Conservation (phyloP, 2,329 filamentous ascomycete genomes). For the Boeremia exigua region DNA sequence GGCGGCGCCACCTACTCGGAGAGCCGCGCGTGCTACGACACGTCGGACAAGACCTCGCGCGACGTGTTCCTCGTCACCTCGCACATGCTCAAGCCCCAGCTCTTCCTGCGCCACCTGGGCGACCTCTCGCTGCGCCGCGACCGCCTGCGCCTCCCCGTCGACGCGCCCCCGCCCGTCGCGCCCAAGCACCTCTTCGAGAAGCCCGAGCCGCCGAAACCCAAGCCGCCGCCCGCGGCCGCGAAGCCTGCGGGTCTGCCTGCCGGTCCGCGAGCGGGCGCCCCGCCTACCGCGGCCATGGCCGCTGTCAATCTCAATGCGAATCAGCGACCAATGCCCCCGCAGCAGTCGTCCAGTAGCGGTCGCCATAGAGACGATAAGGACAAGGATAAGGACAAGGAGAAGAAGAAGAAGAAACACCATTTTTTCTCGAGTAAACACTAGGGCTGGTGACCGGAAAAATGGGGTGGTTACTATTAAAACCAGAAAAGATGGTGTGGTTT, state of each 20-base stretch:
- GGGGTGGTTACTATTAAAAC: too few species aligned
- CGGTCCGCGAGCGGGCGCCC: conserved; percentile 33
- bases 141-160: conserved; percentile 78
- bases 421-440: conserved; percentile 55
- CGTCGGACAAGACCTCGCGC: conserved; percentile 72
- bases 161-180: conserved; percentile 79
- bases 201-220: conserved; percentile 63
- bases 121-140: conserved; percentile 79
- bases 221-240: conserved; percentile 56
- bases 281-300: conserved; percentile 43
- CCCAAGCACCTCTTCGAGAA: conserved; percentile 87
- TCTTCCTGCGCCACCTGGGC: conserved; percentile 82
- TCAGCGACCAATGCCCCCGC: conserved; percentile 22
- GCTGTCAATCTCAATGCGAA: conserved; percentile 42
- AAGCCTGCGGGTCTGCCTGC: conserved; percentile 42
- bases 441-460: background rate
- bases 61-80: conserved; percentile 90
- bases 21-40: conserved; percentile 85
- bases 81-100: conserved; percentile 86
- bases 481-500: too few species aligned
- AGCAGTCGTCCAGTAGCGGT: conserved; percentile 23
- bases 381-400: conserved; percentile 38
- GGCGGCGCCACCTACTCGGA: conserved; percentile 95
- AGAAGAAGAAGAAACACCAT: conserved; percentile 64
- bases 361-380: conserved; percentile 32